Evolutionary conservation across 2,329 filamentous ascomycete species (phyloP).

Genomic region (Colletotrichum sp.): DNA sequence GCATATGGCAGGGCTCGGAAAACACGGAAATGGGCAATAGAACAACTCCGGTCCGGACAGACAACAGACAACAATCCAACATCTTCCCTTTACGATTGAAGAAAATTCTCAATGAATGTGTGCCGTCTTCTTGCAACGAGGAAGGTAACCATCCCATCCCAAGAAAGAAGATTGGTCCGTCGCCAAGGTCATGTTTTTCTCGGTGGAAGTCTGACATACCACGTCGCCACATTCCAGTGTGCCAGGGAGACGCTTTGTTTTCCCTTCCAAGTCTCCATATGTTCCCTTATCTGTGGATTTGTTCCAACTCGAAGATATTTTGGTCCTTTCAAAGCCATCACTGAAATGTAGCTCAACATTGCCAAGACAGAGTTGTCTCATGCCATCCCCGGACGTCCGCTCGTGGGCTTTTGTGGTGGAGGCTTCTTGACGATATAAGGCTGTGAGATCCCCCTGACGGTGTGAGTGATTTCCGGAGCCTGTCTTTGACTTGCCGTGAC

Average conservation of each 20-base stretch:
- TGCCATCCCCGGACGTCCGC: not conserved
- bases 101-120: not conserved
- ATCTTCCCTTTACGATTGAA: not conserved
- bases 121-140: not conserved
- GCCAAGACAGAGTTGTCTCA: not conserved
- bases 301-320: not conserved
- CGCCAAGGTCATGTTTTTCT: not conserved
- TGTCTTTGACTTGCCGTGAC: not conserved
- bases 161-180: not conserved
- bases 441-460: not conserved
- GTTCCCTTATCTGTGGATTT: not conserved
- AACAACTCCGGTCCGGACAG: not conserved
- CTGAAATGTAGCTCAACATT: not conserved
- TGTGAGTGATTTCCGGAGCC: not conserved
- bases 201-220: not conserved
- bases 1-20: not conserved
- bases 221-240: not conserved
- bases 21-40: not conserved
- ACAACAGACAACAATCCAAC: not conserved
- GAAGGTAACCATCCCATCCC: not conserved
- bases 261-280: not conserved
- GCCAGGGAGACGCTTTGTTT: not conserved
- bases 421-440: not conserved
- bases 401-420: not conserved
- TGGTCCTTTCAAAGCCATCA: not conserved